Evolutionary conservation across 164 flowering plant genomes (phyloP), one percentile per base, ranked within the genome.

Genomic region (Cinnamomum chago): DNA sequence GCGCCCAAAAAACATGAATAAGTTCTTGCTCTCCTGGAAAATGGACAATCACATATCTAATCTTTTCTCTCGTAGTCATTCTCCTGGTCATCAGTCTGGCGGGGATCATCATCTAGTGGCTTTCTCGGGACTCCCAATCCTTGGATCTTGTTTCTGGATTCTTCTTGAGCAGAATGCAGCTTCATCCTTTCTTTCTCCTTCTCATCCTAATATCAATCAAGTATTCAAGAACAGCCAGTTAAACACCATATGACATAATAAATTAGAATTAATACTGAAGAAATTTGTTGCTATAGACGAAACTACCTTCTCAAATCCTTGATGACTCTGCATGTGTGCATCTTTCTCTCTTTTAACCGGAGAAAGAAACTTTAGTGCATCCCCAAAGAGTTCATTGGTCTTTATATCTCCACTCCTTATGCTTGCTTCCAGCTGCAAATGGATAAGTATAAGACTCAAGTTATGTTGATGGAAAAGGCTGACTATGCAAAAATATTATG

Each of bases 401-500:
- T 87, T 83, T 73, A 95, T 15, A 81, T 95, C 98, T 73, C 97
- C 97, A 79, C 88, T 90, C 67, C 73, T 83, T 28, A 92, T 87
- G 74, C 96, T 89, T 83, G 92, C 91, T 83, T 95, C 98, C 33
- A 95, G 88, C 99, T 94, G 87, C 82, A 67, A 78, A 77, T 58
- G 55, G 35, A 28, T 30, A 24, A 70, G 40, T 40, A 24, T 27
- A 24, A 35, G 62, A 11, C 67, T 25, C 67, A 65, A 23, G 67
- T 65, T 65, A 23, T 28, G 27, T 7, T 65, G 18, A 65, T 2
- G 69, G 24, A 27, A 28, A 24, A 47, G 60, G 47, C 15, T 22
- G 22, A 15, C 27, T 24, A 30, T 5, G 35, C 35, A 40, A 40
- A 40, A 5, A 40, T 40, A 5, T 40, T 7, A 40, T 40, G 47